Conservation (phyloP, 768 basidiomycete genomes). For the Naganishia randhawae region DNA sequence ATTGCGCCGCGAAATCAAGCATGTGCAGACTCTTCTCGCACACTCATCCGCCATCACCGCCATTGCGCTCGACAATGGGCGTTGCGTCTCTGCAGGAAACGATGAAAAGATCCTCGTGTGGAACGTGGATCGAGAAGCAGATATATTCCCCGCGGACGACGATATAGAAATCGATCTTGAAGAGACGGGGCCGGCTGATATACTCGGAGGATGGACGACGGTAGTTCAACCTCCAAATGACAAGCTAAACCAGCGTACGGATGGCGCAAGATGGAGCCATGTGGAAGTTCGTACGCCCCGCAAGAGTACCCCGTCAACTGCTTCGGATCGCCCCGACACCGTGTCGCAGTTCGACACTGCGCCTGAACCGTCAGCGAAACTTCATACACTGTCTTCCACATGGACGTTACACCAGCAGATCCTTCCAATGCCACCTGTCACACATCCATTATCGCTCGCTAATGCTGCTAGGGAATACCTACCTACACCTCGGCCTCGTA, state of each 20-base stretch:
- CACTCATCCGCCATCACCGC: conserved; percentile 44
- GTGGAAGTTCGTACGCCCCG: conserved; percentile 42
- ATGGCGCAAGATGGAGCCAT: conserved; percentile 24
- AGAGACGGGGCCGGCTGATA: conserved; percentile 5
- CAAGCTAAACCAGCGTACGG: background rate
- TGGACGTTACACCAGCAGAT: conserved; percentile 1
- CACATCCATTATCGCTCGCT: conserved; percentile 47
- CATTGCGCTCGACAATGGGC: conserved; percentile 37
- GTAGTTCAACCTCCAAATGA: background rate
- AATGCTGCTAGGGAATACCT: conserved; percentile 43
- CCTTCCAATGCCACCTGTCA: conserved; percentile 32
- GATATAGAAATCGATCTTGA: conserved; percentile 25
- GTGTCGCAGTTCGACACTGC: background rate
- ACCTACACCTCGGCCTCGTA: conserved; percentile 29
- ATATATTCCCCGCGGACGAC: conserved; percentile 10
- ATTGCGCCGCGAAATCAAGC: conserved; percentile 31
- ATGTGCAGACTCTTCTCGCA: conserved; percentile 46
- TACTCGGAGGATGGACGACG: conserved; percentile 1
- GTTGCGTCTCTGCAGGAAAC: conserved; percentile 44
- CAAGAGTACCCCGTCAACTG: background rate
- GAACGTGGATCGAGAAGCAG: conserved; percentile 38
- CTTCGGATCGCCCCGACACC: background rate
- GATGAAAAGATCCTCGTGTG: conserved; percentile 48
- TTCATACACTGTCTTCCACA: conserved; percentile 26
- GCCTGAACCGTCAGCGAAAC: conserved; percentile 25